Base-by-base conservation (phyloP, 768 basidiomycete species). In the Trametes cubensis region DNA sequence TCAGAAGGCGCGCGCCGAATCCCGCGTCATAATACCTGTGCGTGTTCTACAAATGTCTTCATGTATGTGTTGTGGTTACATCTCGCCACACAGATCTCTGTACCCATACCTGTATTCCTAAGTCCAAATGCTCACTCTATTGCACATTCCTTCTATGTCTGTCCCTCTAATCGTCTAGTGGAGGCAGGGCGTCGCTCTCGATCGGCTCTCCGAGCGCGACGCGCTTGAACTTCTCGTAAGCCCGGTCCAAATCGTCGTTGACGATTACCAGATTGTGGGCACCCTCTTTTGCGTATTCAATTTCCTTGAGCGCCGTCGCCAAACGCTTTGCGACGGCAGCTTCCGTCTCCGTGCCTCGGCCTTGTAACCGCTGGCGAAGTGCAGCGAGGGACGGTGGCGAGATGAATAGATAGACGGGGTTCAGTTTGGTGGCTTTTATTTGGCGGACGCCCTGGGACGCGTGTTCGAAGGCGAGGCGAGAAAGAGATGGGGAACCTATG, bases 321-420 rank as follows among this genome's bases (percentile, higher is more conserved):
- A 98, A 83, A 3, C 96, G 86, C 64, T 86, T 88, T 61, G 85
- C 78, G 15, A 95, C 80, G 10, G 88, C 84, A 0, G 81, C 82
- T 20, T 88, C 87, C 14, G 85, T 81, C 72, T 98, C 95, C 13
- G 95, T 97, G 0, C 92, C 95, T 4, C 95, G 88, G 0, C 85
- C 80, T 25, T 81, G 80, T 6, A 98, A 81, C 46, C 96, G 89
- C 4, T 75, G 63, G 25, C 86, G 84, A 40, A 98, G 86, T 11
- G 77, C 78, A n/a, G 81, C 39, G 74, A 96, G 77, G 15, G 88
- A 85, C 0, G 96, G 96, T 0, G 96, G 96, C 0, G 93, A 87
- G 73, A 98, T 85, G 77, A 98, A 98, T 65, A 95, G 82, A 74
- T 89, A 97, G 64, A 97, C 81, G 17, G 95, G 92, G 71, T 92